Percentiles rank a stretch among this genome's conserved stretches.
Evolutionary conservation across 169 alveolate species (phyloP).

Genomic region (Eimeria tenella): DNA sequence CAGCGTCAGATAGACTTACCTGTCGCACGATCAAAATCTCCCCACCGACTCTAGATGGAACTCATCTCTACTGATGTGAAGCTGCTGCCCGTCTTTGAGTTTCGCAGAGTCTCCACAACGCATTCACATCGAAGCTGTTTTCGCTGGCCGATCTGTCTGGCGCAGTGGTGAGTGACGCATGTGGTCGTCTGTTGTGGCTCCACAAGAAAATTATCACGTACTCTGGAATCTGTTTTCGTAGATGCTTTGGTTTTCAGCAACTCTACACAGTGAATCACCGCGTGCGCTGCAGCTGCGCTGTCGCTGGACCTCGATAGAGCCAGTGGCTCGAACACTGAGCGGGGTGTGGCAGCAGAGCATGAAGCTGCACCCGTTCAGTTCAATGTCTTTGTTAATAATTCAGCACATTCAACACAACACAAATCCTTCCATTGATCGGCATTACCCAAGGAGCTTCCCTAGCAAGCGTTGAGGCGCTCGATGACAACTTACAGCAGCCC

Average conservation of each 20-base stretch:
- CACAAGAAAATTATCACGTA: too few species aligned
- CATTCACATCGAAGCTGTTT: not conserved
- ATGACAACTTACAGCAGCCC: slow-evolving; percentile 55
- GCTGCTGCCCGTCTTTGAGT: too few species aligned
- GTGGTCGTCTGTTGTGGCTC: too few species aligned
- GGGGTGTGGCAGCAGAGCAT: not conserved
- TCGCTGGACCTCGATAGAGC: slow-evolving; percentile 72
- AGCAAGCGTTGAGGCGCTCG: slow-evolving; percentile 36
- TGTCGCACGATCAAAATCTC: slow-evolving; percentile 34
- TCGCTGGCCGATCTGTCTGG: slow-evolving; percentile 3
- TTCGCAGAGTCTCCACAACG: too few species aligned
- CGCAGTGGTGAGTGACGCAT: not conserved
- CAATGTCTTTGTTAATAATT: slow-evolving; percentile 29
- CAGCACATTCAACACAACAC: not conserved
- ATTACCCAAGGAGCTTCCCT: not conserved
- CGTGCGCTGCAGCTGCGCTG: not conserved
- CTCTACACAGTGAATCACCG: too few species aligned
- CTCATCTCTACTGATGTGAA: too few species aligned
- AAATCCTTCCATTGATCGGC: not conserved
- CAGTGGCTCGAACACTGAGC: slow-evolving; percentile 23
- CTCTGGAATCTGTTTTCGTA: too few species aligned
- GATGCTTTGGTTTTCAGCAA: too few species aligned
- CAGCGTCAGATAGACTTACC: not conserved
- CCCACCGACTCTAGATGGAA: not conserved
- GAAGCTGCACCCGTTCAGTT: slow-evolving; percentile 42